Base-by-base conservation (phyloP, 495 filamentous ascomycete genomes). In the Aspergillus bridgeri region DNA sequence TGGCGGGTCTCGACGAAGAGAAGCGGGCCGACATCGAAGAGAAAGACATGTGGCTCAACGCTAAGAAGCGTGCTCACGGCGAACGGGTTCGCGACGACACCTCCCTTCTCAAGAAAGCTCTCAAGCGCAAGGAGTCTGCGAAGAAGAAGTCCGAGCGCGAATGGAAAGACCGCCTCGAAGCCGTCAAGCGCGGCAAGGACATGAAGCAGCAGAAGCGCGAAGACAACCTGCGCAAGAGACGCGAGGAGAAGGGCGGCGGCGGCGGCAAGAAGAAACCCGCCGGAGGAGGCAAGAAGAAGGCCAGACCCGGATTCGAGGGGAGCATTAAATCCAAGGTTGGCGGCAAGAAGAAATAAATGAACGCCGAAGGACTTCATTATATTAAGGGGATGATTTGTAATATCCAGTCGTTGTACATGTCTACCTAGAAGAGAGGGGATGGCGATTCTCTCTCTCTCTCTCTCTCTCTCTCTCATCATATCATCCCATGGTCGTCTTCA, bases 1-100 rank as follows among this genome's bases (percentile, higher is more conserved):
- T 97, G 38, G 81, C 80, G 27, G 79, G 73, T 27, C 82, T 96
- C 71, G 84, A 89, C 59, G 83, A 85, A 3, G 81, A 84, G 59
- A 93, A 96, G 75, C 88, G 86, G 43, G 87, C 84, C 49, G 88
- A 94, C 53, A 83, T 98, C 20, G 83, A 89, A 58, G 91, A 97
- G 73, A 97, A 97, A 75, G 93, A 98, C 66, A 71, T 85, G 50
- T 98, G 94, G 94, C 79, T 95, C 56, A 93, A 92, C 51, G 94
- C 93, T 6, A 85, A 91, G 72, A 90, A 92, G 70, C 86, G 89
- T 23, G 91, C 89, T 3, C 89, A 93, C 60, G 91, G 94, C 24
- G 92, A 96, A 68, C 90, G 91, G 63, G 85, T 96, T n/a, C 81
- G 85, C 57, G 91, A 98, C 59, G 89, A 96, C 68, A 89, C 89